Base-by-base conservation (phyloP, 345 rosid species). In the Melaleuca quinquenervia region DNA sequence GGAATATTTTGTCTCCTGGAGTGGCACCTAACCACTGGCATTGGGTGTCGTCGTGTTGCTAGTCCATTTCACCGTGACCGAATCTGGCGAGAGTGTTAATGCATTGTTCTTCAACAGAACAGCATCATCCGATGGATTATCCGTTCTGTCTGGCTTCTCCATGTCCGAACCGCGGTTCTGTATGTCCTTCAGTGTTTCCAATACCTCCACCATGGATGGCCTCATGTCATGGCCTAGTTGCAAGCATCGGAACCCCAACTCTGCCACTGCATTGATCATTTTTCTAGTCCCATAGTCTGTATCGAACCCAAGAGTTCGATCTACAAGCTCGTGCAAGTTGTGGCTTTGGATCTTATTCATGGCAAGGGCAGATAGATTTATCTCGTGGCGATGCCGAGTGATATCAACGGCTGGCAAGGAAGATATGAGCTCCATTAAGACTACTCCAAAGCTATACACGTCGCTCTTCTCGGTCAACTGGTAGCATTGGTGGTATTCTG, bases 381-480 rank as follows among this genome's bases (percentile, higher is more conserved):
- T 96, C 89, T 97, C 97, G 9, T 93, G 96, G 26, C 94, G 90
- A 50, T 94, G 94, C 88, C 99, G 93, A 0, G 91, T 93, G 89
- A 97, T 95, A 82, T 97, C 99, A 45, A 97, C 99, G 0, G 98
- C 98, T 52, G 97, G 98, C 92, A 90, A 88, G 3, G 99, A 96
- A 44, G 99, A 95, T 83, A 94, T 92, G 18, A 94, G 87, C 92
- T 94, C 96, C 52, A 93, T 56, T 24, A 94, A 49, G 55, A 94
- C 95, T 51, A 94, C 95, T 50, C 94, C 96, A n/a, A 94, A 93
- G 88, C 96, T 94, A 75, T 90, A 95, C 5, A 95, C 97, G 3
- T 97, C 99, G n/a, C 99, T 97, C 91, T 95, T 97, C 85, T 87
- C 90, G 0, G 98, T 95, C 74, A 97, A 91, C 82, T 96, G 99